Evolutionary conservation across 78 protist genomes (phyloP).

Genomic region (Pirum gemmata): DNA sequence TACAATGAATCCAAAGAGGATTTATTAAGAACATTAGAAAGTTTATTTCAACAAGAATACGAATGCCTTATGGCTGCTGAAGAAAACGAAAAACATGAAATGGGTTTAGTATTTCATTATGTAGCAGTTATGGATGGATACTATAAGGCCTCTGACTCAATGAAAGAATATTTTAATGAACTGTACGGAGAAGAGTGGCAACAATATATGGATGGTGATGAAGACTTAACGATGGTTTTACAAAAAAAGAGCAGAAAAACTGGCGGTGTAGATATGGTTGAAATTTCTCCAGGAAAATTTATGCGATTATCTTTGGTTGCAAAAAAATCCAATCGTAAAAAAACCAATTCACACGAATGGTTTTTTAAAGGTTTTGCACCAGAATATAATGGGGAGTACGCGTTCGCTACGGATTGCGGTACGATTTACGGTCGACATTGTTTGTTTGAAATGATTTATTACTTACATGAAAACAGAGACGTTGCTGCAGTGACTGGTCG

Average conservation of each 20-base stretch:
- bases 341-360: slow-evolving; percentile 48
- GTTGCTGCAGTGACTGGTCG: slow-evolving; percentile 20
- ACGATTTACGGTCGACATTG: neutral
- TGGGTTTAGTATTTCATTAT: neutral
- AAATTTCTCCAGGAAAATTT: neutral
- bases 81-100: neutral
- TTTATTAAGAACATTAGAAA: neutral
- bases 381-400: slow-evolving; percentile 6
- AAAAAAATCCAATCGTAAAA: slow-evolving; percentile 23
- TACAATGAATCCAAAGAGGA: neutral
- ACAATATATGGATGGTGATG: neutral
- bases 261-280: neutral
- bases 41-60: neutral
- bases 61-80: neutral
- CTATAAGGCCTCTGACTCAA: neutral
- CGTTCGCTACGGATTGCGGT: slow-evolving; percentile 37
- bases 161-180: slow-evolving; percentile 2
- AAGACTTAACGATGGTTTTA: neutral
- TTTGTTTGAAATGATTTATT: neutral
- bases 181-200: neutral
- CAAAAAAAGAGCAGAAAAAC: neutral
- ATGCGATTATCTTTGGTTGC: slow-evolving; percentile 10
- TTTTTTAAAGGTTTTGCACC: slow-evolving; percentile 10
- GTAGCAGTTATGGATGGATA: slow-evolving; percentile 34
- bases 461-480: neutral